phyloP scores from a whole-genome alignment of 2,329 filamentous ascomycete species.

The Balansia obtecta region DNA sequence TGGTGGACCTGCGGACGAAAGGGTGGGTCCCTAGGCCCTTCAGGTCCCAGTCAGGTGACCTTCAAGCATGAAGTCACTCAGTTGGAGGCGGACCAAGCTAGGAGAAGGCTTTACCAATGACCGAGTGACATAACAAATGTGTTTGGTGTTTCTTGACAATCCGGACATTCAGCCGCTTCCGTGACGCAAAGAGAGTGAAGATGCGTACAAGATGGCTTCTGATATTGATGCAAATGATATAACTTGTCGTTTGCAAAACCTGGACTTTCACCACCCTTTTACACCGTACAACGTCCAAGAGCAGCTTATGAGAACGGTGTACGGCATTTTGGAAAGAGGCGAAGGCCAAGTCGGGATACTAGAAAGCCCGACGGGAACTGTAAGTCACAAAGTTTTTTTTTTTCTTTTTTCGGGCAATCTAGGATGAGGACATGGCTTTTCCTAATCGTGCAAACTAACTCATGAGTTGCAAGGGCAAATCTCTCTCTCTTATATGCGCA shows the following conservation, averaged over 20 bases:
- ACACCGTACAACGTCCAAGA: constrained; percentile 78
- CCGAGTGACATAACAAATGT: too few species aligned
- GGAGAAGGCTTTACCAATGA: too few species aligned
- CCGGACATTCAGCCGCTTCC: not conserved
- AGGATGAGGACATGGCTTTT: not conserved
- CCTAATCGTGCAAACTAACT: not conserved
- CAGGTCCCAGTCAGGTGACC: constrained; percentile 18
- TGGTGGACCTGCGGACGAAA: not conserved
- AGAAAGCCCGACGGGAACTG: constrained; percentile 81
- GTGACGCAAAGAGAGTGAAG: not conserved
- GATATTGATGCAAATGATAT: constrained; percentile 8
- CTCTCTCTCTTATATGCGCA: constrained; percentile 79
- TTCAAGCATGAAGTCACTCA: not conserved
- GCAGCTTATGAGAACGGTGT: constrained; percentile 77
- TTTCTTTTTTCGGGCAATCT: not conserved
- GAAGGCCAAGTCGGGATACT: constrained; percentile 74
- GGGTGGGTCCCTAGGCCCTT: not conserved
- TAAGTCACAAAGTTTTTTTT: constrained; percentile 16
- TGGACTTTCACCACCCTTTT: constrained; percentile 77
- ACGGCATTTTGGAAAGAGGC: constrained; percentile 58
- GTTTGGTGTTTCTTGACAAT: not conserved
- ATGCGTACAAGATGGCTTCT: constrained; percentile 7
- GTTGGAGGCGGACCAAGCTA: too few species aligned
- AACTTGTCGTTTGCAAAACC: constrained; percentile 15
- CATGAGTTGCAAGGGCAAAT: constrained; percentile 55